Evolutionary conservation across 495 filamentous ascomycete genomes (phyloP).

Genomic region (Terfezia boudieri): DNA sequence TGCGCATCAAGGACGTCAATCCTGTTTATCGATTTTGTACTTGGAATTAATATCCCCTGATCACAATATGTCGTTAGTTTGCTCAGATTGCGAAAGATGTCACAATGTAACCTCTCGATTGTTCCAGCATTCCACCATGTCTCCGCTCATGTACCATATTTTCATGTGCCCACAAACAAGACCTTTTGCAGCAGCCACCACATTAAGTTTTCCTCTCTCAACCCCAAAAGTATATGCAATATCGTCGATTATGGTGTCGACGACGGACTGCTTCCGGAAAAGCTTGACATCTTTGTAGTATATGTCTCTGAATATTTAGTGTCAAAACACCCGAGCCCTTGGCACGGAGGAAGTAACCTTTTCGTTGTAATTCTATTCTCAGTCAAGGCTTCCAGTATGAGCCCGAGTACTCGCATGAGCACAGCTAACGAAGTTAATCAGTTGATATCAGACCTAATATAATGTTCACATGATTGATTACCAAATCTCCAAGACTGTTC

Average conservation of each 20-base stretch:
- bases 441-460: background rate
- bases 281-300: constrained; percentile 70
- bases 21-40: constrained; percentile 26
- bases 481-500: background rate
- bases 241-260: constrained; percentile 64
- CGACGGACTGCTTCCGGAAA: constrained; percentile 51
- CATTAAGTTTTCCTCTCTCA: constrained; percentile 37
- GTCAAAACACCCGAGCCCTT: too few species aligned
- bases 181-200: constrained; percentile 57
- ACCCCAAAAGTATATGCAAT: constrained; percentile 56
- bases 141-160: constrained; percentile 1
- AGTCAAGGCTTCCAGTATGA: background rate
- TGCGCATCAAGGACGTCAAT: constrained; percentile 31
- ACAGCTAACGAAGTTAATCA: background rate
- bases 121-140: background rate
- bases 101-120: background rate
- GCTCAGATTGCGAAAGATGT: background rate
- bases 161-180: constrained; percentile 35
- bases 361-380: background rate
- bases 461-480: background rate
- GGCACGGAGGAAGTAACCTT: background rate
- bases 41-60: constrained; percentile 49
- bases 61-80: constrained; percentile 1
- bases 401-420: background rate
- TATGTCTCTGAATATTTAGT: constrained; percentile 35